Evolutionary conservation across 169 alveolate species (phyloP), one percentile per base, ranked within the genome.

Genomic region (Cystoisospora suis): DNA sequence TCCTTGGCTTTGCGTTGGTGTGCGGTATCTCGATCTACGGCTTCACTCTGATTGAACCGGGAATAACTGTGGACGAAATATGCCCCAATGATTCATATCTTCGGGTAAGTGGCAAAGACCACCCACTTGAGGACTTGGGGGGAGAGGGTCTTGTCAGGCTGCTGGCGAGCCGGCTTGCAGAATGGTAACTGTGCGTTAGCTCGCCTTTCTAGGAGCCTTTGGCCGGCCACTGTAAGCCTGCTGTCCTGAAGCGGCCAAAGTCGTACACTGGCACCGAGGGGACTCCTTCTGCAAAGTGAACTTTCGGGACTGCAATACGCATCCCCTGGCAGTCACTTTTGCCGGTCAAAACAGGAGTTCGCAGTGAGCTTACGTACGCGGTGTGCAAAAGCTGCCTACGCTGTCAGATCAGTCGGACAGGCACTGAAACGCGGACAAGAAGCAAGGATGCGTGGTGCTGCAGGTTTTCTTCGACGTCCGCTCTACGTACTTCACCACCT

Each of bases 21-120:
- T 79, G 91, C 7, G 92, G 88, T 27, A 59, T 93, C 20, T 87
- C 95, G n/a, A 90, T 93, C 65, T 91, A 91, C 90, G 95, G 95
- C 38, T 80, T 91, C 42, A 91, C 94, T 36, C 88, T 70, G 36
- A 91, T 93, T 88, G 91, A 87, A 70, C 87, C 93, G 45, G 95
- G 95, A n/a, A 59, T 93, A 27, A 92, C 90, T 1, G 89, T 92
- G 5, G 81, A 90, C 49, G 95, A 93, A 36, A 77, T 93, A n/a
- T 69, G 94, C 23, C 95, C 95, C 6, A 83, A 88, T 7, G 61
- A 91, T 38, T 85, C 94, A 6, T 92, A 93, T 81, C 90, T 93
- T 15, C 38, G 83, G 27, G 83, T 72, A 72, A 9, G 83, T 6
- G 23, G n/a, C n/a, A n/a, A n/a, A n/a, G n/a, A n/a, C n/a, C n/a